A percentile compares a stretch with the other conserved stretches of the same genome.
These are phyloP conservation scores for Arachis stenosperma DNA, from an alignment of 306 rosid genomes.

Conservation along the genomic window DNA sequence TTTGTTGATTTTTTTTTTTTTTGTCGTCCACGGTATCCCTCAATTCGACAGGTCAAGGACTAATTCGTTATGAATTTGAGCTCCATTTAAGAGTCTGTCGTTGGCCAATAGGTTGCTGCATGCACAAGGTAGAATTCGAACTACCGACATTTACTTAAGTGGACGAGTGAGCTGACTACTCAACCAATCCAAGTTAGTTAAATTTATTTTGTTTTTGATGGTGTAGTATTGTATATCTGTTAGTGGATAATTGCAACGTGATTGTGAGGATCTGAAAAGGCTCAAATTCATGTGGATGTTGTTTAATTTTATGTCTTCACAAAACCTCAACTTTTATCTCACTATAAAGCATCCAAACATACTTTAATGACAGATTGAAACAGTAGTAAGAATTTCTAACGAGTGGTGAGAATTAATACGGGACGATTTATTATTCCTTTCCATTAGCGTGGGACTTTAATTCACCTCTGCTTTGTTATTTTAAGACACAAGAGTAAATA, in stretches of 20 bases:
- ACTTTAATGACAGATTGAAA: background rate
- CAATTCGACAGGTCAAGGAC: too few species aligned
- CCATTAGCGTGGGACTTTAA: too few species aligned
- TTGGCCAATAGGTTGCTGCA: too few species aligned
- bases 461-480: too few species aligned
- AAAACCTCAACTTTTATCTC: conserved; percentile 13
- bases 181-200: too few species aligned
- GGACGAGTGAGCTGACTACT: too few species aligned
- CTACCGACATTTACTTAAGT: too few species aligned
- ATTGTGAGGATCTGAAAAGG: conserved; percentile 62
- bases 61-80: too few species aligned
- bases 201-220: conserved; percentile 3
- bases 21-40: too few species aligned
- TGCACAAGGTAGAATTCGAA: too few species aligned
- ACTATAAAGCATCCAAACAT: background rate
- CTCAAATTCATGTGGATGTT: conserved; percentile 59
- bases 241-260: conserved; percentile 47
- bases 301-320: conserved; percentile 28
- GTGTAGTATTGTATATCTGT: background rate
- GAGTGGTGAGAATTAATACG: background rate
- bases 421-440: background rate
- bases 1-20: background rate
- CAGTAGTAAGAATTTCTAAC: background rate
- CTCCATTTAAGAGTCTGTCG: too few species aligned
- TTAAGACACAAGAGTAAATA: too few species aligned